Evolutionary conservation across 2,329 filamentous ascomycete species (phyloP), one percentile per base, ranked within the genome.

Genomic region (Achaetomium macrosporum): DNA sequence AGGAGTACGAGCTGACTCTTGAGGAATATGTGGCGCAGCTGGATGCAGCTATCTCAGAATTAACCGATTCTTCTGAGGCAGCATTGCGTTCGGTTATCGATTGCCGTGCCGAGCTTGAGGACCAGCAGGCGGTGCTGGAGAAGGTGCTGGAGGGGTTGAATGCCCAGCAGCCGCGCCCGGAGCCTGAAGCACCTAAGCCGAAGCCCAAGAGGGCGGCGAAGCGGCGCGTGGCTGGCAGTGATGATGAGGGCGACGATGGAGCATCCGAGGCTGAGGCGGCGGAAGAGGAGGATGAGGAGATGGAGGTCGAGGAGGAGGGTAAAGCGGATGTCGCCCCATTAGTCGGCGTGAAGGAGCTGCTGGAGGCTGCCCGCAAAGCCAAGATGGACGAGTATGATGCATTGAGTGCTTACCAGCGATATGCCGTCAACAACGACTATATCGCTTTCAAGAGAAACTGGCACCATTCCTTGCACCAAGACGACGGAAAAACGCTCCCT

Each of bases 351-450:
- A 54, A 66, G 17, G 60, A 63, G 7, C 53, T 72, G n/a, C 66
- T 76, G 39, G 61, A 66, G 36, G 55, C 69, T 7, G 64, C 68
- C 12, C 69, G 69, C 30, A 62, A 66, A 30, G 57, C 65, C 33
- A 75, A 74, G 50, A 62, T 65, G 0, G 61, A 60, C 11, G 72
- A 75, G 39, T 82, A 81, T 62, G 65, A 64, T 0, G 57, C 61
- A 1, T 65, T 76, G 58, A 68, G 62, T 35, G 62, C 70, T 43
- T 65, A 76, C 54, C 66, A 77, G 58, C 75, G 75, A 25, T 83
- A 83, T 61, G 78, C 72, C 5, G 59, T 71, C 12, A 73, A 82
- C 66, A 83, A 83, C 63, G 77, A 82, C 61, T 83, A 83, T 61
- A 73, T 75, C 52, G 67, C 68, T n/a, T 83, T 83, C 72, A 81